A percentile compares a stretch with the other conserved stretches of the same genome.
phyloP scores from a whole-genome alignment of 2,329 filamentous ascomycete species.

The Colletotrichum tamarilloi region DNA sequence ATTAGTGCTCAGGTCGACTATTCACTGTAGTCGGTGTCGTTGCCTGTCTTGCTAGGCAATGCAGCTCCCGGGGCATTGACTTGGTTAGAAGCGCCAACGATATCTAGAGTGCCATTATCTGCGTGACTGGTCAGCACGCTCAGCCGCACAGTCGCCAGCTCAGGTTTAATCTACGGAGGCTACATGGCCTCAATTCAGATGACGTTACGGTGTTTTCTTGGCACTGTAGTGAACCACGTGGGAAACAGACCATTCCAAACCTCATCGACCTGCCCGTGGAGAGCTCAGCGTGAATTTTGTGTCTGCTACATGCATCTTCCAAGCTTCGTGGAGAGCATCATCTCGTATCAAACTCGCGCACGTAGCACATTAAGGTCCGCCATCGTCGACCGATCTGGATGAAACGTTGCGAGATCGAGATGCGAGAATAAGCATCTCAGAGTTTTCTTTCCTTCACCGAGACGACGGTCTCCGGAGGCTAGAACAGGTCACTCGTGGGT shows the following conservation, averaged over 20 bases:
- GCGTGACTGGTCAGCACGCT: neutral
- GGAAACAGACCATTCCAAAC: constrained; percentile 1
- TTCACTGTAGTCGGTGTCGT: neutral
- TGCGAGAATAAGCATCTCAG: neutral
- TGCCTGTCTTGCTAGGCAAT: neutral
- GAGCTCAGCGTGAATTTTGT: neutral
- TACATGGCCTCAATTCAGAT: constrained; percentile 27
- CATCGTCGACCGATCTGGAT: constrained; percentile 16
- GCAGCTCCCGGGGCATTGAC: neutral
- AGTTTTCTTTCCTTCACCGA: constrained; percentile 5
- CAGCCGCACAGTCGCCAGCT: neutral
- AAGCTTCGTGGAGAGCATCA: neutral
- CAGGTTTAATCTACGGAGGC: neutral
- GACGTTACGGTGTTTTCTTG: constrained; percentile 21
- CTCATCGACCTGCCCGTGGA: neutral
- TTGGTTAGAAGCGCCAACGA: neutral
- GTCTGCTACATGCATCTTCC: neutral
- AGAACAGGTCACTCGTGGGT: constrained; percentile 4
- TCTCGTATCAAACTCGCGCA: constrained; percentile 8
- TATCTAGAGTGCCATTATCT: neutral
- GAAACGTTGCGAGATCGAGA: constrained; percentile 22
- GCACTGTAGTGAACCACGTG: constrained; percentile 17
- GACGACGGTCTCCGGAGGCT: neutral
- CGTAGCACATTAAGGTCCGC: constrained; percentile 11
- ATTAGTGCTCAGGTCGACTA: neutral